These are phyloP conservation scores for Globisporangium mamillatum DNA, from an alignment of 352 stramenopile genomes.

Conservation along the genomic window DNA sequence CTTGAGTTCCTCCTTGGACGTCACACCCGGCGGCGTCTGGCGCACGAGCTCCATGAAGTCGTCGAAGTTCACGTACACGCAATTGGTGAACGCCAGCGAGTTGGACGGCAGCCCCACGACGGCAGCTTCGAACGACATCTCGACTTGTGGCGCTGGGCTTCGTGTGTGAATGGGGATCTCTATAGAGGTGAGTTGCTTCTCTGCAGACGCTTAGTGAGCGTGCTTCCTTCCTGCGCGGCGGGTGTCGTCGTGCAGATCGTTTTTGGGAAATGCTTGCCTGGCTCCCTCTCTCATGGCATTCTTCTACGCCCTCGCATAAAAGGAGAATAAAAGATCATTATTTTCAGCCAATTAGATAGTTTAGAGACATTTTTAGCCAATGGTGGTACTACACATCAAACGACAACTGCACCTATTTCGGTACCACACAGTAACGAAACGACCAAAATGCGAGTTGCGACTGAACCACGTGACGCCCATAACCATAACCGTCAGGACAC, in stretches of 20 bases:
- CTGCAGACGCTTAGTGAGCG: too few relatives aligned
- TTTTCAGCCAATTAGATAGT: constrained; percentile 8
- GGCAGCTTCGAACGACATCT: constrained; percentile 55
- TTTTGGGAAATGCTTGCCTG: constrained; percentile 3
- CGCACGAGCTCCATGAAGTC: constrained; percentile 73
- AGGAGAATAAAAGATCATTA: constrained; percentile 9
- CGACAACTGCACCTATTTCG: background rate
- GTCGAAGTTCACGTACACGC: constrained; percentile 72
- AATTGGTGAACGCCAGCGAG: constrained; percentile 81
- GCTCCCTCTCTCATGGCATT: constrained; percentile 9
- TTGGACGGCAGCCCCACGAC: constrained; percentile 74
- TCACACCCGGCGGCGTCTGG: constrained; percentile 54
- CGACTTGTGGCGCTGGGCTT: background rate
- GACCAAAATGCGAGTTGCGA: background rate
- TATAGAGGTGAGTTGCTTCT: background rate
- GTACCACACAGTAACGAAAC: background rate
- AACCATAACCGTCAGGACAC: background rate
- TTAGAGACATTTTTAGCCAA: background rate
- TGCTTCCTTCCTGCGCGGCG: background rate
- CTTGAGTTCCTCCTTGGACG: constrained; percentile 67
- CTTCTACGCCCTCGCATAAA: background rate
- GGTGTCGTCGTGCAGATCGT: background rate
- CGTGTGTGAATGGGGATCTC: background rate
- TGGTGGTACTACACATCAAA: background rate
- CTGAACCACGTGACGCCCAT: background rate